Conservation (phyloP, 2,329 filamentous ascomycete species). For the Colletotrichum gigasporum region DNA sequence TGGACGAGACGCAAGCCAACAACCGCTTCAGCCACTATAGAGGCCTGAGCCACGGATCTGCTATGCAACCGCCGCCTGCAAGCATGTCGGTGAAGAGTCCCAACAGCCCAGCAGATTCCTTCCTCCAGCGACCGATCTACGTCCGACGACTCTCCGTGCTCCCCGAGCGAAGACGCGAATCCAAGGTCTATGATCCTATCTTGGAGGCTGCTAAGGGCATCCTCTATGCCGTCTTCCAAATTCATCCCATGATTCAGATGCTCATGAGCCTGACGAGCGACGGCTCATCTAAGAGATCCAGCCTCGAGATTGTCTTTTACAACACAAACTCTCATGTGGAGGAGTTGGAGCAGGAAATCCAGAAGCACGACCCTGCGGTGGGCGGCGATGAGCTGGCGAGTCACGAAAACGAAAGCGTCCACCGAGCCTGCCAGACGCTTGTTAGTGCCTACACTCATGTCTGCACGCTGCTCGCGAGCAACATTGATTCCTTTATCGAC, state of each 20-base stretch:
- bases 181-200: constrained; percentile 67
- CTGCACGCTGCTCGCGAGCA: constrained; percentile 67
- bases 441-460: constrained; percentile 74
- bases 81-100: constrained; percentile 58
- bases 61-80: constrained; percentile 65
- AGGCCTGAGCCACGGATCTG: constrained; percentile 74
- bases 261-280: constrained; percentile 70
- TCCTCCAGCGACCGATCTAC: constrained; percentile 68
- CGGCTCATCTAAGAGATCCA: constrained; percentile 68
- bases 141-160: constrained; percentile 71
- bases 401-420: constrained; percentile 70
- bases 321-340: constrained; percentile 74
- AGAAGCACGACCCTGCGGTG: constrained; percentile 64
- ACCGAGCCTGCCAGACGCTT: constrained; percentile 69
- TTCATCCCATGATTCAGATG: constrained; percentile 74
- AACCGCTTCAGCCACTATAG: constrained; percentile 75
- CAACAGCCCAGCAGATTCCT: constrained; percentile 67
- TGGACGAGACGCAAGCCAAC: constrained; percentile 70
- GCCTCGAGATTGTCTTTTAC: constrained; percentile 73
- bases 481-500: constrained; percentile 71
- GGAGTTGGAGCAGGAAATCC: constrained; percentile 71
- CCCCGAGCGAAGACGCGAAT: constrained; percentile 71
- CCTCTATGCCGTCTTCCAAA: constrained; percentile 73
- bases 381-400: constrained; percentile 59
- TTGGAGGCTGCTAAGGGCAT: constrained; percentile 74